Evolutionary conservation across 164 flowering plant genomes (phyloP).

Genomic region (Piper betle): DNA sequence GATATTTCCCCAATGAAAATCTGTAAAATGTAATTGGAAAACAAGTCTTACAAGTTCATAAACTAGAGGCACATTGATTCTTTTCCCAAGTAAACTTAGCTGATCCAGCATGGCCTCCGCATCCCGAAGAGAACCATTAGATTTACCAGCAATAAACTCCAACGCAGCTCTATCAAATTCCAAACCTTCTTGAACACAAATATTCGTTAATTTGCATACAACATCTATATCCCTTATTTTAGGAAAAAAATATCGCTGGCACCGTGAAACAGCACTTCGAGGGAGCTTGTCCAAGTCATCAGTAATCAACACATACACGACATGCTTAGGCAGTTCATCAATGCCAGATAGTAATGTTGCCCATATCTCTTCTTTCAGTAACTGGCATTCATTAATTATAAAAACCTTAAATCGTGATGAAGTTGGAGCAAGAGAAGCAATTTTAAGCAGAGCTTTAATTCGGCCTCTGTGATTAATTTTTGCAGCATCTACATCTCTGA

Average conservation of each 20-base stretch:
- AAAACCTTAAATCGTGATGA: conserved; percentile 65
- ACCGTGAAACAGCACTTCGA: conserved; percentile 44
- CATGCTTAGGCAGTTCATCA: conserved; percentile 44
- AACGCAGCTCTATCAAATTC: conserved; percentile 60
- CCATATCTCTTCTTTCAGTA: conserved; percentile 63
- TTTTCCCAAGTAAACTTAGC: conserved; percentile 76
- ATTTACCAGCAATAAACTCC: conserved; percentile 62
- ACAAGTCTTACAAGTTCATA: conserved; percentile 65
- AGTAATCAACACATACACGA: conserved; percentile 70
- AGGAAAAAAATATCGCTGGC: conserved; percentile 66
- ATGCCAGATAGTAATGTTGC: conserved; percentile 41
- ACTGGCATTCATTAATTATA: conserved; percentile 76
- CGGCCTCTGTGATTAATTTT: conserved; percentile 36
- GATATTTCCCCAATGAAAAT: neutral
- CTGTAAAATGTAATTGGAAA: neutral
- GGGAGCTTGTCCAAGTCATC: conserved; percentile 70
- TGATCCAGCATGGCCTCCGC: conserved; percentile 96
- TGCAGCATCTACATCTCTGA: conserved; percentile 61
- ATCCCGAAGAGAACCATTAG: conserved; percentile 84
- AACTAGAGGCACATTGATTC: conserved; percentile 51
- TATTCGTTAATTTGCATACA: conserved; percentile 30
- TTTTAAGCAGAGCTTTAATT: conserved; percentile 43
- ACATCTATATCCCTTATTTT: conserved; percentile 64
- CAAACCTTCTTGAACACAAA: conserved; percentile 56
- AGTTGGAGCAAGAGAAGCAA: conserved; percentile 39